These are phyloP conservation scores for Candida quercuum DNA, from an alignment of 805 yeast species.

Conservation along the genomic window DNA sequence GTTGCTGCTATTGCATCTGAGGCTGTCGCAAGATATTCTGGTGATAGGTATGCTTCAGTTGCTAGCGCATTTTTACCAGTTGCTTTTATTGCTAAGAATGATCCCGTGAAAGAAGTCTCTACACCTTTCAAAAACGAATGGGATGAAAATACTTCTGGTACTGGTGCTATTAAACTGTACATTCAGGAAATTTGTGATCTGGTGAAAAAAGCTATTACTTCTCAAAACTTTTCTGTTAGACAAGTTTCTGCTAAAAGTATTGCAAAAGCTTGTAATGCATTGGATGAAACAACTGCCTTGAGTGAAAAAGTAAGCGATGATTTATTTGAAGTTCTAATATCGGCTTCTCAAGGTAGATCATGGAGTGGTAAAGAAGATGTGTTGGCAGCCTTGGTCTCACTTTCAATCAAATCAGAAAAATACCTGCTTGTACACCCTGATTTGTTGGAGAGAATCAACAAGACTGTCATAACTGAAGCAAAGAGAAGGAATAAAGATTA, in stretches of 20 bases:
- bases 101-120: slow-evolving; percentile 41
- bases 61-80: slow-evolving; percentile 69
- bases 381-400: slow-evolving; percentile 60
- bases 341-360: slow-evolving; percentile 68
- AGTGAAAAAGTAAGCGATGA: slow-evolving; percentile 21
- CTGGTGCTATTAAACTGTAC: slow-evolving; percentile 64
- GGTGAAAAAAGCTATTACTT: slow-evolving; percentile 43
- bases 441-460: slow-evolving; percentile 33
- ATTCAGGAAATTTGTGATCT: slow-evolving; percentile 59
- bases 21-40: slow-evolving; percentile 62
- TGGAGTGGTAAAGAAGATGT: slow-evolving; percentile 87
- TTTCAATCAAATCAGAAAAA: slow-evolving; percentile 41
- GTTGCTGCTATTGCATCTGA: slow-evolving; percentile 59
- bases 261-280: slow-evolving; percentile 47
- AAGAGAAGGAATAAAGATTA: slow-evolving; percentile 62
- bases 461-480: slow-evolving; percentile 52
- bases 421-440: slow-evolving; percentile 27
- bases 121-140: slow-evolving; percentile 58
- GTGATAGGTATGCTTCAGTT: slow-evolving; percentile 58
- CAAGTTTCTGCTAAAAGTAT: slow-evolving; percentile 67
- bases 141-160: slow-evolving; percentile 75
- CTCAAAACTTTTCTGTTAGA: slow-evolving; percentile 58
- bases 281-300: slow-evolving; percentile 27
- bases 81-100: slow-evolving; percentile 73
- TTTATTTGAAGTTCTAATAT: slow-evolving; percentile 49